Conservation (phyloP, 2,329 filamentous ascomycete genomes). For the Colletotrichum shisoi region DNA sequence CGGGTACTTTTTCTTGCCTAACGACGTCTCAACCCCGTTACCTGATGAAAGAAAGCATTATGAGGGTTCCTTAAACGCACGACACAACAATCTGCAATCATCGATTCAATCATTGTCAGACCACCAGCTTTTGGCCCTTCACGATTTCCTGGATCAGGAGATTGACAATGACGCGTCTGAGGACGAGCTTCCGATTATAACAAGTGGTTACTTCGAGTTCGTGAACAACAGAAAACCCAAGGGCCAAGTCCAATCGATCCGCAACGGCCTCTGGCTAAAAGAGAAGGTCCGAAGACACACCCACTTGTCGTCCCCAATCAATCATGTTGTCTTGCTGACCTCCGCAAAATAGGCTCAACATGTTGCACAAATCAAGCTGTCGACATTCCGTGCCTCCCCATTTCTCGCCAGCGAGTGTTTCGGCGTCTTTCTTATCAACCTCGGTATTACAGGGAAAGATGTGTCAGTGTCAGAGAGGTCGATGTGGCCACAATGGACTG, state of each 20-base stretch:
- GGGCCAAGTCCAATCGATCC: not conserved
- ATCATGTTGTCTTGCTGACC: not conserved
- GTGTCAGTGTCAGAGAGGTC: not conserved
- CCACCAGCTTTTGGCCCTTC: not conserved
- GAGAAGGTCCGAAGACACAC: not conserved
- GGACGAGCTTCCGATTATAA: not conserved
- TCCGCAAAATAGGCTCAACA: not conserved
- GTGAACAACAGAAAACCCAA: not conserved
- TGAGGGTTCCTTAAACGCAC: not conserved
- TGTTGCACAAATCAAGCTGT: slow-evolving; percentile 3
- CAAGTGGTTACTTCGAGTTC: not conserved
- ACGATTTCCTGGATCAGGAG: not conserved
- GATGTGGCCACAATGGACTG: not conserved
- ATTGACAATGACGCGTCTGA: not conserved
- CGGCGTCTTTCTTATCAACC: not conserved
- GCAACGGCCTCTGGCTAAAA: not conserved
- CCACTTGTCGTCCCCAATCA: not conserved
- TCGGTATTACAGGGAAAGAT: not conserved
- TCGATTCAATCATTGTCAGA: not conserved
- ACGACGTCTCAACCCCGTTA: not conserved
- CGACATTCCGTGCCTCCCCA: slow-evolving; percentile 1
- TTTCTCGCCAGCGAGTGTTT: slow-evolving; percentile 5
- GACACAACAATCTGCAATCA: not conserved
- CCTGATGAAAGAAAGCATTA: not conserved
- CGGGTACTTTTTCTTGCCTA: not conserved